Evolutionary conservation across 495 filamentous ascomycete genomes (phyloP), one percentile per base, ranked within the genome.

Genomic region (Sabuloglossum arenarium): DNA sequence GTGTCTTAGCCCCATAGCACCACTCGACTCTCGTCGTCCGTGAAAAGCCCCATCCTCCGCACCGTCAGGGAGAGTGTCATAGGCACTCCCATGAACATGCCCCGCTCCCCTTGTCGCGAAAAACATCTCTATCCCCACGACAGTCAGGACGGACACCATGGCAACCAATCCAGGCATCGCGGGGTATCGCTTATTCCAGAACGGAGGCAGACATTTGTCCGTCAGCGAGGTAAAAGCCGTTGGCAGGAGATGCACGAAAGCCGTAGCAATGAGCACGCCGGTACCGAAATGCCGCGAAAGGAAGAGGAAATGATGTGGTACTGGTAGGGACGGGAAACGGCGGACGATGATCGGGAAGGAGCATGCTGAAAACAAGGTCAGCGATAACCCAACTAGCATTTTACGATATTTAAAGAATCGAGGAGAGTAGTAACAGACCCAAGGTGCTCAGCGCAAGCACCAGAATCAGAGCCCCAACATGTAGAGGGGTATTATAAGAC

Each of bases 251-350:
- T 91, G 86, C 27, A 91, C 86, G 63, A 93, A 93, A 45, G 86
- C 86, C n/a, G 86, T 89, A 21, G 86, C 85, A 59, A 91, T 84
- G 30, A 93, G 69, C 9, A 93, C 86, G 24, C 86, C 86, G 5
- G 86, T 91, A 37, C 86, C 86, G 60, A 93, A 89, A 67, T 90
- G 84, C 53, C 85, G 82, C 29, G 82, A 85, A 47, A 84, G 66
- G 67, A 88, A 88, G 59, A 89, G 71, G 59, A 80, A 79, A 12
- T 66, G 61, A 42, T 67, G 68, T 14, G 67, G 67, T 14, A 68
- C 66, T 59, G 24, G 32, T 56, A 69, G 58, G 39, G 64, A 59
- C 21, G 72, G 73, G 59, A 75, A 76, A 16, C 71, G 71, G 55
- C 72, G 73, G 10, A 71, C 72, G 39, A 76, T 62, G n/a, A 76